phyloP scores from a whole-genome alignment of 2,329 filamentous ascomycete species.

The Colletotrichum musicola region DNA sequence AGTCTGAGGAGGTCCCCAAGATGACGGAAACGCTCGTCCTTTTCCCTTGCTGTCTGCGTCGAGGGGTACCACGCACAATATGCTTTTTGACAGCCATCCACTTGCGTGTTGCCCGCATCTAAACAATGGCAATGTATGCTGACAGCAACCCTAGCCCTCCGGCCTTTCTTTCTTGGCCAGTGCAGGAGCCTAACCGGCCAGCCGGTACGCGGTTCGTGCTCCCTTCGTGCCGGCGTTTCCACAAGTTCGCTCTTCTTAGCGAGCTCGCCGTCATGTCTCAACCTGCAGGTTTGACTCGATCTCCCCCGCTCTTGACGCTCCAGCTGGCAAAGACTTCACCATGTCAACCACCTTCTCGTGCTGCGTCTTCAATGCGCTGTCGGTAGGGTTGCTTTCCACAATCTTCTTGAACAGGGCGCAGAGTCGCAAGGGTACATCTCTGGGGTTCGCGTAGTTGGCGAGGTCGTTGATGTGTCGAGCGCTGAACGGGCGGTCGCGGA shows the following conservation, averaged over 20 bases:
- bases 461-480: background rate
- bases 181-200: background rate
- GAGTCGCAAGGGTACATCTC: background rate
- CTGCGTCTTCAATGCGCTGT: background rate
- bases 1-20: background rate
- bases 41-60: background rate
- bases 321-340: background rate
- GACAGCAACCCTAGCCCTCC: background rate
- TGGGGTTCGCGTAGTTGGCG: background rate
- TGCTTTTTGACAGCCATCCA: background rate
- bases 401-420: background rate
- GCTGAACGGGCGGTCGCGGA: background rate
- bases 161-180: background rate
- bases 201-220: background rate
- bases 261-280: background rate
- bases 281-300: background rate
- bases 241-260: background rate
- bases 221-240: background rate
- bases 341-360: constrained; percentile 1
- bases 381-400: background rate
- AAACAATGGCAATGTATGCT: background rate
- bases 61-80: background rate
- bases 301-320: background rate
- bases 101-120: background rate
- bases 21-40: background rate